Evolutionary conservation across 2,329 filamentous ascomycete species (phyloP).

Genomic region (Colletotrichum lini): DNA sequence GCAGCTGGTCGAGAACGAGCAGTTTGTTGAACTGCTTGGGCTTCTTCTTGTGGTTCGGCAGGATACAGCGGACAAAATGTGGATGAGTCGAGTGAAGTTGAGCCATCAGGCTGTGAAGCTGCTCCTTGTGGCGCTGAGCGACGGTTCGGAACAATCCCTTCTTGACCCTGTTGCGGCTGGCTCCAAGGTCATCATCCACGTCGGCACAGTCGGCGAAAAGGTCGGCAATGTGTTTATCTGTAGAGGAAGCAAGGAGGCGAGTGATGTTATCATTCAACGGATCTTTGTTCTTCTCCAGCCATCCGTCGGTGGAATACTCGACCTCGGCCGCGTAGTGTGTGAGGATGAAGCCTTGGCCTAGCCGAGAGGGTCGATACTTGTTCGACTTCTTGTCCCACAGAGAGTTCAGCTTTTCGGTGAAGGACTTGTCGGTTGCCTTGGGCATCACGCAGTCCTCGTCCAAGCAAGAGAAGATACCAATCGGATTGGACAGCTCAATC

Average conservation of each 20-base stretch:
- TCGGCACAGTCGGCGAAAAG: conserved; percentile 93
- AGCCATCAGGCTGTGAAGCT: conserved; percentile 94
- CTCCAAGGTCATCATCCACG: conserved; percentile 78
- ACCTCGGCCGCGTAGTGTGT: conserved; percentile 99
- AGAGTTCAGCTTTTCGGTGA: conserved; percentile 97
- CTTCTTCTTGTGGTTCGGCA: conserved; percentile 97
- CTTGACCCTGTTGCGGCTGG: conserved; percentile 86
- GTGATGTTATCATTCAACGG: conserved; percentile 98
- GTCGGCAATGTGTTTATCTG: conserved; percentile 84
- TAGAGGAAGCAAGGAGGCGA: conserved; percentile 85
- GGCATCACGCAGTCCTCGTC: conserved; percentile 99
- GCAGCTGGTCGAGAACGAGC: conserved; percentile 96
- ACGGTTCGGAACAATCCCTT: conserved; percentile 97
- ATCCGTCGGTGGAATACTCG: conserved; percentile 94
- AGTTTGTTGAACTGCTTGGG: conserved; percentile 93
- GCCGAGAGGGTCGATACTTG: conserved; percentile 91
- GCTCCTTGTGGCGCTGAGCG: conserved; percentile 97
- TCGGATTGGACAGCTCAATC: conserved; percentile 95
- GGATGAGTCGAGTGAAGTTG: conserved; percentile 97
- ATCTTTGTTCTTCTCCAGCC: conserved; percentile 99
- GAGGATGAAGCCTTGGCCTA: conserved; percentile 93
- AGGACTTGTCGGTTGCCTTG: conserved; percentile 96
- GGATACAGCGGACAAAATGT: conserved; percentile 97
- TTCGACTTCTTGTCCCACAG: conserved; percentile 96
- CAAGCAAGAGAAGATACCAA: conserved; percentile 97